Conservation (phyloP, 495 filamentous ascomycete species). For the Alectoria sarmentosa region DNA sequence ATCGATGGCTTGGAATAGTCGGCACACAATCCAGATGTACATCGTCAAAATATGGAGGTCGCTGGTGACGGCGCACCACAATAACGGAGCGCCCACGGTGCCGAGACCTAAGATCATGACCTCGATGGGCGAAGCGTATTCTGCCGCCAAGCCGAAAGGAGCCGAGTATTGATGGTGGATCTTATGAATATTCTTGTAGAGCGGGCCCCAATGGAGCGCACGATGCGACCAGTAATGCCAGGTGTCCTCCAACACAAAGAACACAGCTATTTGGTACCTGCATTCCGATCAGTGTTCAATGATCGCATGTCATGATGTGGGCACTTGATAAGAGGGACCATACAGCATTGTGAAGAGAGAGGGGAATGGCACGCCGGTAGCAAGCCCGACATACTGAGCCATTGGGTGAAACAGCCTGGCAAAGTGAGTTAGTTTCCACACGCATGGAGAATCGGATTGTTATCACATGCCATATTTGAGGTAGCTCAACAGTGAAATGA, state of each 20-base stretch:
- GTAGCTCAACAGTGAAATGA: conserved; percentile 95
- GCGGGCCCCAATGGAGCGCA: conserved; percentile 86
- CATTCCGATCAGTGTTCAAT: neutral
- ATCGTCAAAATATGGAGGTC: conserved; percentile 94
- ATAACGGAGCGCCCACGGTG: conserved; percentile 71
- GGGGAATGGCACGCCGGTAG: conserved; percentile 86
- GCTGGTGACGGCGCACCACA: conserved; percentile 77
- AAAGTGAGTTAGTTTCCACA: conserved; percentile 5
- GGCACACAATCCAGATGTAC: conserved; percentile 92
- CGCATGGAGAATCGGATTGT: neutral
- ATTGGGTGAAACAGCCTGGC: conserved; percentile 89
- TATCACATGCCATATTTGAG: conserved; percentile 77
- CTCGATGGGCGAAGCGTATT: conserved; percentile 97
- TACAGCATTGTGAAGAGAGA: conserved; percentile 67
- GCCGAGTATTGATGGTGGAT: conserved; percentile 98
- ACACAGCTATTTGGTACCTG: conserved; percentile 74
- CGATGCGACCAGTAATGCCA: conserved; percentile 99
- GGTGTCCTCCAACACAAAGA: conserved; percentile 93
- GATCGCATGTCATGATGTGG: neutral
- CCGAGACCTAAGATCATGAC: conserved; percentile 96
- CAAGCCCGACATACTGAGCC: conserved; percentile 85
- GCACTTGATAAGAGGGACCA: neutral
- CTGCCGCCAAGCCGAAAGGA: conserved; percentile 91
- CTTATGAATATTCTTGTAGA: conserved; percentile 95
- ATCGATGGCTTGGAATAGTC: conserved; percentile 96